Evolutionary conservation across 2,329 filamentous ascomycete species (phyloP).

Genomic region (Penicillium sp.): DNA sequence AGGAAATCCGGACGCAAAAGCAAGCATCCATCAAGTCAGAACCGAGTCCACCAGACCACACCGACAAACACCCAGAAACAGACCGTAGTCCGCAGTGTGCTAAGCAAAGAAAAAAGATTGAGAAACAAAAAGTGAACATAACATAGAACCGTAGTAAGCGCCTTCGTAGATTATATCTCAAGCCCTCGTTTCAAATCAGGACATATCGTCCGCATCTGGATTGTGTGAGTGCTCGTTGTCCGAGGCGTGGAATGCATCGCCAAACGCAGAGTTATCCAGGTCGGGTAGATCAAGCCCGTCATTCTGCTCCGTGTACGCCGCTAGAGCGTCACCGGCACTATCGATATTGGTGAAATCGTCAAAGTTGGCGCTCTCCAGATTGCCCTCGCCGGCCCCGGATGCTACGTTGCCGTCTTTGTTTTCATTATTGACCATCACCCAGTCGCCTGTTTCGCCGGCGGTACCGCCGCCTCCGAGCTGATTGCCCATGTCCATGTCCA

Average conservation of each 20-base stretch:
- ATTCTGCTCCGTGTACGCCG: slow-evolving; percentile 65
- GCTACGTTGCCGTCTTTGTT: slow-evolving; percentile 47
- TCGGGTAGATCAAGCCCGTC: slow-evolving; percentile 60
- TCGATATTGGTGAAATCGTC: slow-evolving; percentile 59
- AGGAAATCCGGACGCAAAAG: slow-evolving; percentile 10
- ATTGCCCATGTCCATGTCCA: slow-evolving; percentile 60
- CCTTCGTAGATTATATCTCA: slow-evolving; percentile 15
- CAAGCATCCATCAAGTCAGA: slow-evolving; percentile 18
- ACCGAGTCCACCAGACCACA: slow-evolving; percentile 24
- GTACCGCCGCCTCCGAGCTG: slow-evolving; percentile 42
- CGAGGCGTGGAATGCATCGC: slow-evolving; percentile 74
- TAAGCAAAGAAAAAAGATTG: not conserved
- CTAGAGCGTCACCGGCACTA: slow-evolving; percentile 71
- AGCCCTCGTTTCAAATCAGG: slow-evolving; percentile 25
- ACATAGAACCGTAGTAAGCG: slow-evolving; percentile 17
- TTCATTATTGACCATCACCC: slow-evolving; percentile 74
- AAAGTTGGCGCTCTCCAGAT: slow-evolving; percentile 45
- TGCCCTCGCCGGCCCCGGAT: slow-evolving; percentile 32
- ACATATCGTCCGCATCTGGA: slow-evolving; percentile 47
- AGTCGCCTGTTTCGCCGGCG: slow-evolving; percentile 64
- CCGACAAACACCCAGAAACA: slow-evolving; percentile 22
- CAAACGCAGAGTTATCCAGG: slow-evolving; percentile 80
- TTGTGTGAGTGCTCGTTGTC: slow-evolving; percentile 50
- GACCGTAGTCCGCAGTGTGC: slow-evolving; percentile 17
- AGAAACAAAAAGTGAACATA: slow-evolving; percentile 10